Conservation (phyloP, 306 rosid genomes). For the Cucurbita pepo region DNA sequence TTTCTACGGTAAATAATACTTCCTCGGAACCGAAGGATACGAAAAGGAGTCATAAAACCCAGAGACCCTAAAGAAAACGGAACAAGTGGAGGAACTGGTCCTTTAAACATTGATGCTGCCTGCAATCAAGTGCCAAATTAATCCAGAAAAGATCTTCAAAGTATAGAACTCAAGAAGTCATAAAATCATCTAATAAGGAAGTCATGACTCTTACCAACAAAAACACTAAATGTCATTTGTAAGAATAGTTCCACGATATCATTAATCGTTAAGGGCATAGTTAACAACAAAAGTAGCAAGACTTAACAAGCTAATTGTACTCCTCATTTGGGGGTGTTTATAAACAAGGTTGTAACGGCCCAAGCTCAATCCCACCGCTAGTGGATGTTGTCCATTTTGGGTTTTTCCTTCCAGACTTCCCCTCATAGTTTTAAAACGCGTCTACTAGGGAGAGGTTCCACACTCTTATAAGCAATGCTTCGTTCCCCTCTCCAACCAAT, state of each 20-base stretch:
- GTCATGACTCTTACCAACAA: neutral
- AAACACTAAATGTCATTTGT: neutral
- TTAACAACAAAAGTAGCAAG: neutral
- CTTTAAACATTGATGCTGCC: constrained; percentile 98
- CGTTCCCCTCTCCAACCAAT: too few species aligned
- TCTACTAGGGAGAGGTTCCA: too few species aligned
- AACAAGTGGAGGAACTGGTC: constrained; percentile 92
- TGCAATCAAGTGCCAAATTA: constrained; percentile 28
- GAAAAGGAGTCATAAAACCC: constrained; percentile 92
- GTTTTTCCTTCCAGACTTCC: too few species aligned
- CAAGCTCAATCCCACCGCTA: too few species aligned
- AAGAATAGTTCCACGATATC: neutral
- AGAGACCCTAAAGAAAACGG: constrained; percentile 92
- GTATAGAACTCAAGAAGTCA: neutral
- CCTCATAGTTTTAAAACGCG: too few species aligned
- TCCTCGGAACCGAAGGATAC: constrained; percentile 49
- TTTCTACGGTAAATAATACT: neutral
- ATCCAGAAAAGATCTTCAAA: neutral
- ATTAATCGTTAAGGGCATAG: neutral
- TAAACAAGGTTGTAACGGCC: too few species aligned
- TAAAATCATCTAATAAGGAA: neutral
- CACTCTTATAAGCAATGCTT: too few species aligned
- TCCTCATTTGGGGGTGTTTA: neutral
- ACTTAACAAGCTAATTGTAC: neutral
- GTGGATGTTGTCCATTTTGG: too few species aligned